Conservation (phyloP, 805 yeast genomes). For the Tetrapisispora fleetii region DNA sequence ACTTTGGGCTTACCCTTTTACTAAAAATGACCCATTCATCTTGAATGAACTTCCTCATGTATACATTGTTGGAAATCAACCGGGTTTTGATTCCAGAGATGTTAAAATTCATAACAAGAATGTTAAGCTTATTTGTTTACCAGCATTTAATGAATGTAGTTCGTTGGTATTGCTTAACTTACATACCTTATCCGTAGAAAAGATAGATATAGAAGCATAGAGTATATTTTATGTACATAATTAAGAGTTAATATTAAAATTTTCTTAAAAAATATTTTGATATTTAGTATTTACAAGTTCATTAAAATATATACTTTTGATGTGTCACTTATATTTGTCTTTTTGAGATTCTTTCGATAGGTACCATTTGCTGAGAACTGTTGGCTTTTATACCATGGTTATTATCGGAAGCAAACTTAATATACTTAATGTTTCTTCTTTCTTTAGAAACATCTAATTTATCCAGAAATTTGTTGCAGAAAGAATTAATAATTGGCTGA, state of each 20-base stretch:
- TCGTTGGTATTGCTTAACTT: slow-evolving; percentile 54
- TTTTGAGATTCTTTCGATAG: slow-evolving; percentile 24
- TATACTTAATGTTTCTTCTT: slow-evolving; percentile 36
- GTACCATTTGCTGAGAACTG: slow-evolving; percentile 38
- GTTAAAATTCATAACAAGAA: slow-evolving; percentile 31
- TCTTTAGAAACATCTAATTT: slow-evolving; percentile 44
- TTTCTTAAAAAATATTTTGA: background rate
- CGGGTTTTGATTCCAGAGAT: slow-evolving; percentile 40
- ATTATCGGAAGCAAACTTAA: slow-evolving; percentile 47
- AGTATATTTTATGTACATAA: background rate
- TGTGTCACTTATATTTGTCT: background rate
- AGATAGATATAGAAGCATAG: slow-evolving; percentile 30
- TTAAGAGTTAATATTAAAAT: background rate
- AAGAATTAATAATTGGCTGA: slow-evolving; percentile 63
- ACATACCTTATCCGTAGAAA: slow-evolving; percentile 44
- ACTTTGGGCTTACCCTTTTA: slow-evolving; percentile 77
- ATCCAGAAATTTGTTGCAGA: slow-evolving; percentile 49
- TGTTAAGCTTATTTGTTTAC: slow-evolving; percentile 55
- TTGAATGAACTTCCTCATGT: slow-evolving; percentile 78
- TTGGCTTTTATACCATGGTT: slow-evolving; percentile 53
- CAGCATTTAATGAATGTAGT: slow-evolving; percentile 58
- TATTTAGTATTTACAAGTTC: background rate
- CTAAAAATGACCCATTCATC: slow-evolving; percentile 68
- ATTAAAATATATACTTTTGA: background rate
- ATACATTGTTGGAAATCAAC: slow-evolving; percentile 80